These are phyloP conservation scores for Colletotrichum sp. DNA, from an alignment of 2,329 filamentous ascomycete species.

Conservation along the genomic window DNA sequence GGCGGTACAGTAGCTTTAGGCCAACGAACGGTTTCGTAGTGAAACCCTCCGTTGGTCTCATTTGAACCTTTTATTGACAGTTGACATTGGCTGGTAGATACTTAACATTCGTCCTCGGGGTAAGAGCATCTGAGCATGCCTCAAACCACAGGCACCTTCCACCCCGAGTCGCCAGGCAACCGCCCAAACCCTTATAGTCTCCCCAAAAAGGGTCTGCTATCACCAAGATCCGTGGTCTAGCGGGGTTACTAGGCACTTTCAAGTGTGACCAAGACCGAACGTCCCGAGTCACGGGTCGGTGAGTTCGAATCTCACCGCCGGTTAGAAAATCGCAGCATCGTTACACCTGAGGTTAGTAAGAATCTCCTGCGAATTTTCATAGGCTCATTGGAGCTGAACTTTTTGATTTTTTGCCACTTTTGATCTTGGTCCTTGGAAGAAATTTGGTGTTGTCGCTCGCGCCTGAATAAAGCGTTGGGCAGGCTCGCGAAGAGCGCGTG, in stretches of 20 bases:
- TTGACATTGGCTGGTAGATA: no score
- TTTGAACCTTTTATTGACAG: no score
- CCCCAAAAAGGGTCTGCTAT: not conserved
- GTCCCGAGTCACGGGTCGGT: not conserved
- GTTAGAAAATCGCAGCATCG: not conserved
- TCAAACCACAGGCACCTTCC: no score
- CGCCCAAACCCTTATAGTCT: not conserved
- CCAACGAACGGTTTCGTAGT: no score
- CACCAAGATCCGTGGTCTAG: not conserved
- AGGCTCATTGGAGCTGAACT: not conserved
- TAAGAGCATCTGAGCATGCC: no score
- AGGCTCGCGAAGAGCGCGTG: not conserved
- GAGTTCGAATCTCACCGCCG: not conserved
- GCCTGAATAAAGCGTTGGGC: rapidly evolving
- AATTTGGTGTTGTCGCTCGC: not conserved
- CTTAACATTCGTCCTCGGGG: no score
- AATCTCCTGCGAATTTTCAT: not conserved
- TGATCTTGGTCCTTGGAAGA: not conserved
- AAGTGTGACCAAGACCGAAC: not conserved
- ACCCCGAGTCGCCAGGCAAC: not conserved
- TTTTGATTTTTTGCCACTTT: not conserved
- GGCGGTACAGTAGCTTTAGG: no score
- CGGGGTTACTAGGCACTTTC: not conserved
- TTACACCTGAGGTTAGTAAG: not conserved
- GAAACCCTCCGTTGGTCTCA: no score